Percentiles rank a stretch among this genome's conserved stretches.
These are phyloP conservation scores for Elongisporangium undulatum DNA, from an alignment of 352 stramenopile genomes.

Conservation along the genomic window DNA sequence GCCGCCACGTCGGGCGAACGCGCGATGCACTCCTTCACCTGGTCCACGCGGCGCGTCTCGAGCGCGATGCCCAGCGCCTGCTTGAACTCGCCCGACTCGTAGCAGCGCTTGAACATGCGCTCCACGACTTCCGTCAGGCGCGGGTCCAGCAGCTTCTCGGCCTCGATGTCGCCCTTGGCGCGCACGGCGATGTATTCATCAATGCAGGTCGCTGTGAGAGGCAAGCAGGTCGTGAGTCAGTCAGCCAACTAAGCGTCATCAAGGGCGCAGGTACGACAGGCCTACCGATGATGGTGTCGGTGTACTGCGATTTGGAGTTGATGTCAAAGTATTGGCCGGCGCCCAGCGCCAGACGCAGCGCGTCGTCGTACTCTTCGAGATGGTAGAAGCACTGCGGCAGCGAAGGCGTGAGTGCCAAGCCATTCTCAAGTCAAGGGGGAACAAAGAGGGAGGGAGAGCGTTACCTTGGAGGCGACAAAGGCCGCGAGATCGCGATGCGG, in stretches of 20 bases:
- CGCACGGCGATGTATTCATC: constrained; percentile 95
- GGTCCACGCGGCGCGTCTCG: constrained; percentile 92
- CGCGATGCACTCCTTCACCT: constrained; percentile 89
- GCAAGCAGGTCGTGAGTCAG: not conserved
- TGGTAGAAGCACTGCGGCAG: constrained; percentile 95
- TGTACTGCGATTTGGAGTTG: constrained; percentile 92
- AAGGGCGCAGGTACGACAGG: no score
- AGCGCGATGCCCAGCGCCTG: constrained; percentile 98
- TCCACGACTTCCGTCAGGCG: constrained; percentile 95
- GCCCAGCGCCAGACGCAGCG: constrained; percentile 92
- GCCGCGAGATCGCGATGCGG: constrained; percentile 88
- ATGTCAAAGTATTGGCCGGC: constrained; percentile 96
- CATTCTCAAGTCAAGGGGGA: no score
- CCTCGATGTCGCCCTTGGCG: constrained; percentile 66
- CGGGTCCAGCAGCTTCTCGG: constrained; percentile 78
- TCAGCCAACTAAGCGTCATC: no score
- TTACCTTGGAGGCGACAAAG: constrained; percentile 86
- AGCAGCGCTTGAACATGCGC: constrained; percentile 97
- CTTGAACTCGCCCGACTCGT: constrained; percentile 90
- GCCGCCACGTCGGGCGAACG: constrained; percentile 67
- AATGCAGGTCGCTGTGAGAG: constrained; percentile 89
- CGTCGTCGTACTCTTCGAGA: constrained; percentile 96
- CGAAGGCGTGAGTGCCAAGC: not conserved
- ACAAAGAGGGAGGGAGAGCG: not conserved
- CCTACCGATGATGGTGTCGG: constrained; percentile 95